Conservation (phyloP, 1,284 basidiomycete genomes). For the Ganoderma sinense region DNA sequence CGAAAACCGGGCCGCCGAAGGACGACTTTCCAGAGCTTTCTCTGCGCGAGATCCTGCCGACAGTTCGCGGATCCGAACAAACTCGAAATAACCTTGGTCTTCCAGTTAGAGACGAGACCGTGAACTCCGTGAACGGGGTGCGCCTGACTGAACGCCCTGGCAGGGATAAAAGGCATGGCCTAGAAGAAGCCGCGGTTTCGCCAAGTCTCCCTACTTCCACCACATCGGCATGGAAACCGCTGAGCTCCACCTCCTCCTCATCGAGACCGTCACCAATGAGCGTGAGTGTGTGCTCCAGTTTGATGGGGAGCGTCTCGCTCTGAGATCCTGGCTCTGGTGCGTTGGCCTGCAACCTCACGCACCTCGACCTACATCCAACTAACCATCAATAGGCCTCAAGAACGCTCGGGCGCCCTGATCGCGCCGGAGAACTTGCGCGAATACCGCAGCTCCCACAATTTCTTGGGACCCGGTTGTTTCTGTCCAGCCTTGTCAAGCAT, state of each 20-base stretch:
- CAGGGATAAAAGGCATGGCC: not conserved
- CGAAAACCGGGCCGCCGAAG: not conserved
- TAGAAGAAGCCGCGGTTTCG: not conserved
- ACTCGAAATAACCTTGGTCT: not conserved
- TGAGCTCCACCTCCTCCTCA: not conserved
- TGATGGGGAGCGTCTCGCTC: not conserved
- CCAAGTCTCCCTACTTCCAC: not conserved
- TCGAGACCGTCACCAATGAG: not conserved
- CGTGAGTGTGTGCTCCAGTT: not conserved
- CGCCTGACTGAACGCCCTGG: too few species aligned
- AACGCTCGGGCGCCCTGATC: not conserved
- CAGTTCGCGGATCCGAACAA: not conserved
- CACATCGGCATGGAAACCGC: not conserved
- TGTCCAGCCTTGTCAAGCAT: not conserved
- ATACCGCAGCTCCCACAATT: not conserved
- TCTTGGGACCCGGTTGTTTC: not conserved
- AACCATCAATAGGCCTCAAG: not conserved
- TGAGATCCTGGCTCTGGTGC: not conserved
- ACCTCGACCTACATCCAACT: not conserved
- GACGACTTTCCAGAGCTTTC: not conserved
- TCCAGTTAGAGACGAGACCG: not conserved
- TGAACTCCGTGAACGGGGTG: not conserved
- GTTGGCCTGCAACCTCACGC: not conserved
- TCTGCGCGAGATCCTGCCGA: not conserved
- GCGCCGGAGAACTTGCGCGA: not conserved